Percentiles rank a stretch among this genome's conserved stretches.
phyloP scores from a whole-genome alignment of 257 asterid genomes.

The Dorcoceras hygrometricum region DNA sequence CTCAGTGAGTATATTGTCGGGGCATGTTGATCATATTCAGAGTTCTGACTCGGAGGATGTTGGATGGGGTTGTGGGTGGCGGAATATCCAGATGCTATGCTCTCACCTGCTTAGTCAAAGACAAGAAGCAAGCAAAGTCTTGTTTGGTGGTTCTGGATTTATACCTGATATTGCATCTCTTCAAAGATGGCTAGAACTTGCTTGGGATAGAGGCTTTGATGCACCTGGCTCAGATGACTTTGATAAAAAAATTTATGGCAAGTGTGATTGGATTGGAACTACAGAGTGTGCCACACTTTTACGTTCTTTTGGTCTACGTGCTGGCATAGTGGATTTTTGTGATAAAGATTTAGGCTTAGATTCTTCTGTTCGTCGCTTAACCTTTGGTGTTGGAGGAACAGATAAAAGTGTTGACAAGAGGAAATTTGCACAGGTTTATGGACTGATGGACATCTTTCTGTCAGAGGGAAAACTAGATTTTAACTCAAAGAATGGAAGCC shows the following conservation, averaged over 20 bases:
- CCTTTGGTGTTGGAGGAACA: neutral
- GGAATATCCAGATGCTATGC: conserved; percentile 93
- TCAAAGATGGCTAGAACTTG: conserved; percentile 84
- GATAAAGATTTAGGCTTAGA: conserved; percentile 33
- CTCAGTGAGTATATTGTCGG: conserved; percentile 49
- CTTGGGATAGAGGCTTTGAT: conserved; percentile 86
- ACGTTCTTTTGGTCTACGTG: conserved; percentile 85
- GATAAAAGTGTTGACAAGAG: conserved; percentile 30
- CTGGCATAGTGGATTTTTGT: conserved; percentile 72
- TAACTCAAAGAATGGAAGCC: conserved; percentile 26
- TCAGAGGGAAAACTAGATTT: conserved; percentile 38
- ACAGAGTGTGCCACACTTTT: conserved; percentile 89
- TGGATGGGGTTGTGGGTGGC: conserved; percentile 99
- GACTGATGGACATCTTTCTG: conserved; percentile 81
- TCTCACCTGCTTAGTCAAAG: conserved; percentile 70
- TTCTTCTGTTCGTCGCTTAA: conserved; percentile 13
- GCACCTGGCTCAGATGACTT: conserved; percentile 62
- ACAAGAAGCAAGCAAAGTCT: conserved; percentile 48
- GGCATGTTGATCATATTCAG: conserved; percentile 76
- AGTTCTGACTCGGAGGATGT: conserved; percentile 50
- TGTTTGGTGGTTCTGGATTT: conserved; percentile 81
- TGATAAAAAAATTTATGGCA: conserved; percentile 55
- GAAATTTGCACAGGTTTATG: conserved; percentile 44
- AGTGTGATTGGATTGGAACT: conserved; percentile 81
- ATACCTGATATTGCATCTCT: conserved; percentile 74